Evolutionary conservation across 371 early-diverging fungal genomes (phyloP), one percentile per base, ranked within the genome.

Genomic region (Nematocida sp.): DNA sequence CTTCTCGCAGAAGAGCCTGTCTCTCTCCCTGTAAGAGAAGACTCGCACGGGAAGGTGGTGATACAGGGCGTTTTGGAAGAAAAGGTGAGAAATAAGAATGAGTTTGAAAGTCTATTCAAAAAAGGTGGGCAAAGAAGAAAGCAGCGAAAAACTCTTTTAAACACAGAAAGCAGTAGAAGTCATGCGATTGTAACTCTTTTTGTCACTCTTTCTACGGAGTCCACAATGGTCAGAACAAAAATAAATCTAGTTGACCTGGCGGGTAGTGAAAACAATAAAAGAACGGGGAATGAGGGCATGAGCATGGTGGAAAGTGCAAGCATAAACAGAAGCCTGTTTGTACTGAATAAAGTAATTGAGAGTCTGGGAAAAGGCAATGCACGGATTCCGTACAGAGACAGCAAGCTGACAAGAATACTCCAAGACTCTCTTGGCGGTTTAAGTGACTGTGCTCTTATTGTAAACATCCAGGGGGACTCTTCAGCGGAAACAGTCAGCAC

Each of bases 371-470:
- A 83, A 39, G 87, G 93, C 90, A 75, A 82, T 73, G 72, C 66
- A 13, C 85, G 91, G 0, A 88, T 92, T 11, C 96, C 97, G 39
- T 98, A 96, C 89, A 91, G 97, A 86, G 96, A 98, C 89, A 93
- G 93, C 60, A 96, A 96, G 88, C 89, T 98, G 70, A 98, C 98
- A 5, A 91, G 96, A 87, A 94, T 96, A 73, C 87, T 98, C 70
- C 95, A 96, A 91, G 96, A 96, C 88, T 94, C 95, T 0, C 89
- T 98, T 45, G 96, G 96, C 86, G 96, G 96, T 85, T 93, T 94
- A 88, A 94, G 94, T 47, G 90, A 94, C 2, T 86, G 96, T 20
- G 94, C 97, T 88, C 90, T 58, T 73, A 89, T 82, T 87, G 83
- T 86, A 66, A 80, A 62, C 27, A 39, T 62, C 58, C 58, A 90